phyloP scores from a whole-genome alignment of 768 basidiomycete genomes.

The Lyophyllum shimeji region DNA sequence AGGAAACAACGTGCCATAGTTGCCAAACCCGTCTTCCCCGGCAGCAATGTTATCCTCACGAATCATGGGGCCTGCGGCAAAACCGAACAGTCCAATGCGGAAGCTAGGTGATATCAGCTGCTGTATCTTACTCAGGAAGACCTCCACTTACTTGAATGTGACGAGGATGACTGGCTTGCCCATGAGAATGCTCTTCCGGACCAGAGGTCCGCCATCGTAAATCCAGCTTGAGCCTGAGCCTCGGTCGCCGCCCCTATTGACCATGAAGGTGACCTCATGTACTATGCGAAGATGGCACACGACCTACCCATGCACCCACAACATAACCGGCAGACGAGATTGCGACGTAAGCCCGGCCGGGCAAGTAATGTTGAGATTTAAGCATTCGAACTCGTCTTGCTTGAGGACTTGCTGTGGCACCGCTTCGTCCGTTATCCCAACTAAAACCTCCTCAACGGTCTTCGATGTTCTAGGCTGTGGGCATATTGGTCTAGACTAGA shows the following conservation, averaged over 20 bases:
- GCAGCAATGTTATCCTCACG: slow-evolving; percentile 64
- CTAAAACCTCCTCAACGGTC: slow-evolving; percentile 58
- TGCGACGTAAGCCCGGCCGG: slow-evolving; percentile 54
- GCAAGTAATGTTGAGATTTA: slow-evolving; percentile 79
- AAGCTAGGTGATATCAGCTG: slow-evolving; percentile 43
- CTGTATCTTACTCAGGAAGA: neutral
- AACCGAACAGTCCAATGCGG: slow-evolving; percentile 76
- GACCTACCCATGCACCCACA: slow-evolving; percentile 84
- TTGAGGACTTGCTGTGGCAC: slow-evolving; percentile 53
- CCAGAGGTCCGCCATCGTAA: slow-evolving; percentile 71
- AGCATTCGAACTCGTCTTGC: slow-evolving; percentile 77
- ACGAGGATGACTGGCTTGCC: slow-evolving; percentile 71
- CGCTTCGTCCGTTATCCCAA: slow-evolving; percentile 53
- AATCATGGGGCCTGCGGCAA: slow-evolving; percentile 65
- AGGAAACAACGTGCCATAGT: slow-evolving; percentile 56
- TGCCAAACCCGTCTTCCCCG: slow-evolving; percentile 73
- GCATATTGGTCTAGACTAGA: slow-evolving; percentile 61
- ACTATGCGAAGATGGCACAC: neutral
- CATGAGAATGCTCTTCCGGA: slow-evolving; percentile 61
- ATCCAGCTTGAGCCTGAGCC: slow-evolving; percentile 79
- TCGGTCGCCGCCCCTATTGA: slow-evolving; percentile 62
- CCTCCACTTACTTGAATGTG: slow-evolving; percentile 64
- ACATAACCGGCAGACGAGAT: slow-evolving; percentile 72
- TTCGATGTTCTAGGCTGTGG: slow-evolving; percentile 54
- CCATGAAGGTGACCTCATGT: slow-evolving; percentile 8